phyloP scores from a whole-genome alignment of 352 stramenopile species.

The Globisporangium nodosum region DNA sequence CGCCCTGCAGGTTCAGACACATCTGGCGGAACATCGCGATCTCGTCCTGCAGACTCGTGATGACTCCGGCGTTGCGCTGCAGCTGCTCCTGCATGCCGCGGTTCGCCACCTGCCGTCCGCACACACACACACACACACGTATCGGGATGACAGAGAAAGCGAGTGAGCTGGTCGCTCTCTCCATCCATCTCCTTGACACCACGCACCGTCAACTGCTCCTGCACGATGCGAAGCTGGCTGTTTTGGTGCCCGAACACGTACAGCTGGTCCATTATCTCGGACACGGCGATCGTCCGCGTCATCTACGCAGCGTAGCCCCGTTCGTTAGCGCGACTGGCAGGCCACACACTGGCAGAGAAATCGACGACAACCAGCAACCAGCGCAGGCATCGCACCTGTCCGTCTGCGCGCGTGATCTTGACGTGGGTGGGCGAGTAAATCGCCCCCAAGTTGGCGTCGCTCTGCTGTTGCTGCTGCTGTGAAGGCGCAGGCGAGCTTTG shows the following conservation, averaged over 20 bases:
- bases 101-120: slow-evolving; percentile 48
- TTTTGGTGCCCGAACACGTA: slow-evolving; percentile 66
- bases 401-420: slow-evolving; percentile 65
- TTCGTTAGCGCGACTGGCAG: not conserved
- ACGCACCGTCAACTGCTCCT: slow-evolving; percentile 63
- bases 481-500: slow-evolving; percentile 3
- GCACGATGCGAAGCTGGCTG: slow-evolving; percentile 45
- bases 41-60: slow-evolving; percentile 67
- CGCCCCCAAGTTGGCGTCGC: slow-evolving; percentile 24
- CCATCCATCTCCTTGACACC: too few relatives aligned
- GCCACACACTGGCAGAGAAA: not conserved
- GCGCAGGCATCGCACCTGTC: slow-evolving; percentile 22
- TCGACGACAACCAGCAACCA: not conserved
- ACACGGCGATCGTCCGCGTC: slow-evolving; percentile 65
- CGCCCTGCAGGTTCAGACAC: slow-evolving; percentile 71
- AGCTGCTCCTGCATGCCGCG: slow-evolving; percentile 62
- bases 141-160: not conserved
- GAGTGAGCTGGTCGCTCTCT: not conserved
- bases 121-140: not conserved
- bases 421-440: slow-evolving; percentile 69
- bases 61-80: slow-evolving; percentile 55
- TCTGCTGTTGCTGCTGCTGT: slow-evolving; percentile 1
- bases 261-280: slow-evolving; percentile 79
- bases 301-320: slow-evolving; percentile 18
- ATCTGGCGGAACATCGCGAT: slow-evolving; percentile 79